Base-by-base conservation (phyloP, 352 stramenopile genomes). In the Blastocystis sp. region DNA sequence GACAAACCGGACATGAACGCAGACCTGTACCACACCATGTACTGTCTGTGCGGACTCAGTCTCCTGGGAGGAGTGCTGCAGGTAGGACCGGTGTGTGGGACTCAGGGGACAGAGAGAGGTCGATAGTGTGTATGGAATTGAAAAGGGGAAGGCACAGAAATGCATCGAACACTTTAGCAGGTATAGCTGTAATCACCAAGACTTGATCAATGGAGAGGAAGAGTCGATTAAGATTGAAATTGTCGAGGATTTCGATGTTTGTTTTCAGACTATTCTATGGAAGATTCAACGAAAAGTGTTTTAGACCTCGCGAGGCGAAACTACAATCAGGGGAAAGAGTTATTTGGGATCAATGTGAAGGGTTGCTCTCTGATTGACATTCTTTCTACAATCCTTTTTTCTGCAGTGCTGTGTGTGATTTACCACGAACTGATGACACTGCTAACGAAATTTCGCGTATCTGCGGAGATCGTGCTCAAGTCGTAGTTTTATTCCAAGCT, bases 21-120 rank as follows among this genome's bases (percentile, higher is more conserved):
- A 65, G 97, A 99, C 91, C 98, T 98, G 91, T 99, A 99, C 92
- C 97, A 99, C 93, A 98, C 95, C 30, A 99, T 96, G 92, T 99
- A 99, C 93, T 98, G 96, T 90, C 92, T 99, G 18, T 98, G 94
- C 88, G 97, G 97, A 1, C 91, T 99, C 30, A 98, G 95, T 50
- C 6, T 56, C 16, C 8, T 56, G 34, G 75, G 70, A 30, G 47
- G 75, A 24, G 75, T 69, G 55, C 26, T 79, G 68, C 0, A 63
- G 18, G 68, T 79, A 34, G 16, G 37, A 8, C 8, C n/a, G 43
- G 3, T 20, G 18, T 41, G 43, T 13, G 13, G 50, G 30, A 13
- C 8, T 79, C 8, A 79, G n/a, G 37, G 16, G 0, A 47, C 62
- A 79, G 68, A 79, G 62, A 18, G 68, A 79, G n/a, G 50, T 79